Percentiles rank a stretch among this genome's conserved stretches.
Conservation (phyloP, 2,329 filamentous ascomycete genomes). For the Colletotrichum tropicale region DNA sequence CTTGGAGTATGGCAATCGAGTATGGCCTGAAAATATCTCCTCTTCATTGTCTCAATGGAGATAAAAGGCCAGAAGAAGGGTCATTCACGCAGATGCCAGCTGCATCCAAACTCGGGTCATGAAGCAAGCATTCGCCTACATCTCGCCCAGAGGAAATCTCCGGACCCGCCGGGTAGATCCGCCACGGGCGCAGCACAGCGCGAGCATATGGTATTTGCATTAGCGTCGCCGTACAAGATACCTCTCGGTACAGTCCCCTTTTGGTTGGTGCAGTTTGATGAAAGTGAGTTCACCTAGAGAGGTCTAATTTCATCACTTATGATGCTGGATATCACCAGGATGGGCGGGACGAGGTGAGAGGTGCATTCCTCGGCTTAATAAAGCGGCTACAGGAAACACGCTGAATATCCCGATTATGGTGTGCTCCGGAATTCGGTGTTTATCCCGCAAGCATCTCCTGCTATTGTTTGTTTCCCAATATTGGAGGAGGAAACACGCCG, state of each 20-base stretch:
- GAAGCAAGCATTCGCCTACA: background rate
- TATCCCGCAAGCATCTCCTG: background rate
- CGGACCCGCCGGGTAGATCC: background rate
- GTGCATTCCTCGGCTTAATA: background rate
- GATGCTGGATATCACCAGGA: background rate
- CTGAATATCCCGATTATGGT: background rate
- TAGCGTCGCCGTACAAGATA: background rate
- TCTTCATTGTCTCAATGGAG: background rate
- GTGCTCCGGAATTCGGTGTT: background rate
- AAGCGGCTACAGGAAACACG: background rate
- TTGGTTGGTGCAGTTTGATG: background rate
- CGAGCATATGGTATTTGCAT: background rate
- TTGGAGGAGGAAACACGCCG: background rate
- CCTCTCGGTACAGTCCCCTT: background rate
- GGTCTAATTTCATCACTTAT: background rate
- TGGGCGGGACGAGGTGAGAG: background rate
- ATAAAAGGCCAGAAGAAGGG: background rate
- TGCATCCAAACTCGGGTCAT: background rate
- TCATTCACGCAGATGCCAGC: background rate
- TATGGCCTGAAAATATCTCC: background rate
- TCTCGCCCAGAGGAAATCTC: background rate
- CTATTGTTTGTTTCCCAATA: background rate
- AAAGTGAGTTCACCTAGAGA: background rate
- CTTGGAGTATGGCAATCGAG: background rate
- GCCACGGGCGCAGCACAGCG: background rate